Evolutionary conservation across 495 filamentous ascomycete species (phyloP).

Genomic region (Collariella sp.): DNA sequence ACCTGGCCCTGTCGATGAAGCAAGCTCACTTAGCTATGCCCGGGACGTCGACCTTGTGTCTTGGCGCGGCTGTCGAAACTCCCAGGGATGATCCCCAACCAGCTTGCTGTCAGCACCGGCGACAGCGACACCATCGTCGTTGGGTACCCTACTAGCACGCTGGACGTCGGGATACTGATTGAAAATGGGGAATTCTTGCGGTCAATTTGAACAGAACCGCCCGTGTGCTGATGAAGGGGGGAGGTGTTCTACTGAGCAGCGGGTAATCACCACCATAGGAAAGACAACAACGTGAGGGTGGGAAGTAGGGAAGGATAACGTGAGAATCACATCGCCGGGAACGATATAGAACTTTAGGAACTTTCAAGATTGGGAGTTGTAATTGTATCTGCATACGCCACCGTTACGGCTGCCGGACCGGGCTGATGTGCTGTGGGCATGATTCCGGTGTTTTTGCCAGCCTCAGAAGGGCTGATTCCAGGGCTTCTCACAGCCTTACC

Average conservation of each 20-base stretch:
- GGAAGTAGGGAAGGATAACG: no score
- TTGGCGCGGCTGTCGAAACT: constrained; percentile 51
- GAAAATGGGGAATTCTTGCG: constrained; percentile 33
- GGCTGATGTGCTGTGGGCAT: no score
- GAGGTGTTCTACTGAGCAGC: constrained; percentile 41
- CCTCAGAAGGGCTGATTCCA: no score
- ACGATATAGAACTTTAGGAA: no score
- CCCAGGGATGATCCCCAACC: constrained; percentile 39
- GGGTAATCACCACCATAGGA: not conserved
- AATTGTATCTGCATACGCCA: no score
- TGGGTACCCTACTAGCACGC: constrained; percentile 53
- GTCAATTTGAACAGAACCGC: constrained; percentile 48
- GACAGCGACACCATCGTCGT: constrained; percentile 39
- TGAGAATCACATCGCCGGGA: no score
- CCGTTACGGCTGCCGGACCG: no score
- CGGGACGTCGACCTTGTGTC: constrained; percentile 51
- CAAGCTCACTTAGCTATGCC: constrained; percentile 60
- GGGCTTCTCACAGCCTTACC: no score
- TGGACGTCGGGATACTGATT: constrained; percentile 46
- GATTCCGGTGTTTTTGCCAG: no score
- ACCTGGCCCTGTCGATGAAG: constrained; percentile 41
- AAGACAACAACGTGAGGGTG: no score
- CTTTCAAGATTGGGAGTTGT: no score
- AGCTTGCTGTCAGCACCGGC: constrained; percentile 20
- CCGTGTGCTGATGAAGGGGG: constrained; percentile 48